Percentiles rank a stretch among this genome's conserved stretches.
phyloP scores from a whole-genome alignment of 768 basidiomycete genomes.

The Leccinum disarticulatum region DNA sequence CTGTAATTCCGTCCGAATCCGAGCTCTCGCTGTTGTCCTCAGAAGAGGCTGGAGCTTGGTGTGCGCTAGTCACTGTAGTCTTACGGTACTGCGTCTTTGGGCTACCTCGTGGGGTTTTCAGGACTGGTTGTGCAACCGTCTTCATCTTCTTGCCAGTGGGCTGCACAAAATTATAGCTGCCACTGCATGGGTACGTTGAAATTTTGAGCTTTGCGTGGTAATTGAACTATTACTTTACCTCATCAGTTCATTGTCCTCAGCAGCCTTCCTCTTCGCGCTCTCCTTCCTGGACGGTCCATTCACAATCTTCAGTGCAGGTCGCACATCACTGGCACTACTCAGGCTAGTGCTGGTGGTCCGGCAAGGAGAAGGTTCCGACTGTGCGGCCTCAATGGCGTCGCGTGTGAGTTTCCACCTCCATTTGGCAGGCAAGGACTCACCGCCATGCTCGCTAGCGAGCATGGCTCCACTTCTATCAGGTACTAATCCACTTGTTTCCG shows the following conservation, averaged over 20 bases:
- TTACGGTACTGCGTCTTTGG: neutral
- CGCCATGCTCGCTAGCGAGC: neutral
- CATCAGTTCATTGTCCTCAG: neutral
- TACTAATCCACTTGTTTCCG: neutral
- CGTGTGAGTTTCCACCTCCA: neutral
- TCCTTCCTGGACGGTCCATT: neutral
- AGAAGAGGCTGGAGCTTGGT: neutral
- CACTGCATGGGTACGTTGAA: neutral
- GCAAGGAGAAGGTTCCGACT: neutral
- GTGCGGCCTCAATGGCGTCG: neutral
- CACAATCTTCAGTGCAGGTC: neutral
- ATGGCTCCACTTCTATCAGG: neutral
- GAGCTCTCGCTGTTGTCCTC: neutral
- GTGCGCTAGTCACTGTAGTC: neutral
- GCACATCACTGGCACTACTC: neutral
- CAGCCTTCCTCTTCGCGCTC: neutral
- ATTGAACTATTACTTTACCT: neutral
- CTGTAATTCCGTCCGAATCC: neutral
- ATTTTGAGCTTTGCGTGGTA: neutral
- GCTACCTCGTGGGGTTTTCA: neutral
- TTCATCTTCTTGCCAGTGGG: neutral
- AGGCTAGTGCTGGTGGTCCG: neutral
- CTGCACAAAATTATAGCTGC: neutral
- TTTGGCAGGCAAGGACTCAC: neutral
- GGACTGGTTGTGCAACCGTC: neutral